Evolutionary conservation across 495 filamentous ascomycete species (phyloP).

Genomic region (Tuber borchii): DNA sequence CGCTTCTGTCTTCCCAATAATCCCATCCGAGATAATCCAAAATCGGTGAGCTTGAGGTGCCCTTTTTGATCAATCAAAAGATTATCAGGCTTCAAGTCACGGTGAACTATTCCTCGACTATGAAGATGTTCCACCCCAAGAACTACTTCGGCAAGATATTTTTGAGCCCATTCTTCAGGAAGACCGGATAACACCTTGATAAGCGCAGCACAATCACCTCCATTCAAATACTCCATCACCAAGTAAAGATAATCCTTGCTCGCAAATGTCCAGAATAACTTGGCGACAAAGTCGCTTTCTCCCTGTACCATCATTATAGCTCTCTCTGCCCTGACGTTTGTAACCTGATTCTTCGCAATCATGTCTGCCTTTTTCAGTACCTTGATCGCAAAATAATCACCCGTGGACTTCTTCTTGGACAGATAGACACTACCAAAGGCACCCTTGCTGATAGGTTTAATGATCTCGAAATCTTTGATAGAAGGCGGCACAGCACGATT

Average conservation of each 20-base stretch:
- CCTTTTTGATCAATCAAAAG: slow-evolving; percentile 94
- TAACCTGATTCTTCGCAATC: slow-evolving; percentile 99
- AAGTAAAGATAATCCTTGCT: slow-evolving; percentile 98
- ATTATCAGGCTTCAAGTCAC: slow-evolving; percentile 95
- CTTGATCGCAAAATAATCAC: slow-evolving; percentile 97
- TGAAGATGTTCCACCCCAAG: slow-evolving; percentile 93
- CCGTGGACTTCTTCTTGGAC: slow-evolving; percentile 95
- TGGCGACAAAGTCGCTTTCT: slow-evolving; percentile 97
- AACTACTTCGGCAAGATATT: slow-evolving; percentile 92
- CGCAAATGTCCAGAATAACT: slow-evolving; percentile 98
- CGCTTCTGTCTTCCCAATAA: slow-evolving; percentile 92
- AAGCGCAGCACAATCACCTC: slow-evolving; percentile 91
- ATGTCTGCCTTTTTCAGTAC: slow-evolving; percentile 98
- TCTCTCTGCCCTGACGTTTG: slow-evolving; percentile 95
- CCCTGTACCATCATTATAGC: slow-evolving; percentile 99
- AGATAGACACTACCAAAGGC: slow-evolving; percentile 97
- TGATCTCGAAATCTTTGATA: slow-evolving; percentile 98
- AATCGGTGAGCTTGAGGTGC: slow-evolving; percentile 94
- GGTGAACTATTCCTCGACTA: slow-evolving; percentile 86
- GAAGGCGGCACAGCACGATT: slow-evolving; percentile 79
- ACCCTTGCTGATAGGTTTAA: slow-evolving; percentile 98
- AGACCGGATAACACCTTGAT: slow-evolving; percentile 88
- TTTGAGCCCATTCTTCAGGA: slow-evolving; percentile 94
- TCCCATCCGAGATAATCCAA: slow-evolving; percentile 95
- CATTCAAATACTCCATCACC: slow-evolving; percentile 98